Evolutionary conservation across 1,139 yeast genomes (phyloP).

Genomic region (Taphrina wiesneri): DNA sequence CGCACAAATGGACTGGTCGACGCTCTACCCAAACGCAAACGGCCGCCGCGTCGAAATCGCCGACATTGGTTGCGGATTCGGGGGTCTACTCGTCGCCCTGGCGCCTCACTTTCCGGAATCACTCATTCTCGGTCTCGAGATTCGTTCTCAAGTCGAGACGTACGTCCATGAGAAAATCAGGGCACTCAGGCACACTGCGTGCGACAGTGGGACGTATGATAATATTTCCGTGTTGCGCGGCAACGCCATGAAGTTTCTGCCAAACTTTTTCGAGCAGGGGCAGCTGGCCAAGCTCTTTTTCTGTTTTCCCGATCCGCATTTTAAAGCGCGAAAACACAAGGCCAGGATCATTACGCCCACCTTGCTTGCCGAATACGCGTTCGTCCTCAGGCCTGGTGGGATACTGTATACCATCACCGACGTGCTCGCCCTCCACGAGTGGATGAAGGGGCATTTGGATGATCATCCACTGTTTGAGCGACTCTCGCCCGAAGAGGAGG

Average conservation of each 20-base stretch:
- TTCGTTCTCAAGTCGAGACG: constrained; percentile 94
- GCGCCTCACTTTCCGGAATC: constrained; percentile 74
- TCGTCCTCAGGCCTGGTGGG: constrained; percentile 82
- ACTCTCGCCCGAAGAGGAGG: constrained; percentile 75
- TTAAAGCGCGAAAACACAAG: constrained; percentile 94
- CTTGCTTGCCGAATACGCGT: constrained; percentile 86
- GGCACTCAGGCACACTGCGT: constrained; percentile 64
- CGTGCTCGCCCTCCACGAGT: constrained; percentile 84
- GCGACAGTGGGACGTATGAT: constrained; percentile 53
- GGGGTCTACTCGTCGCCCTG: constrained; percentile 80
- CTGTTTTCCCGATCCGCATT: constrained; percentile 99
- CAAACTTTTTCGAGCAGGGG: constrained; percentile 81
- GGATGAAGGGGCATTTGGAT: constrained; percentile 94
- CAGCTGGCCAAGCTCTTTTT: constrained; percentile 84
- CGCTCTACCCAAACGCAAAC: constrained; percentile 61
- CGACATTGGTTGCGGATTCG: constrained; percentile 97
- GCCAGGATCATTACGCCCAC: constrained; percentile 93
- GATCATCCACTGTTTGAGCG: constrained; percentile 90
- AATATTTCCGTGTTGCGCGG: constrained; percentile 90
- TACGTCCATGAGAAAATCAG: constrained; percentile 93
- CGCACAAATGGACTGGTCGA: constrained; percentile 80
- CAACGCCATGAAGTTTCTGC: constrained; percentile 95
- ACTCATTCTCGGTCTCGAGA: constrained; percentile 67
- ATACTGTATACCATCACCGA: constrained; percentile 92
- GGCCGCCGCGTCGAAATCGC: constrained; percentile 75